Conservation (phyloP, 495 filamentous ascomycete genomes). For the Poronia punctata region DNA sequence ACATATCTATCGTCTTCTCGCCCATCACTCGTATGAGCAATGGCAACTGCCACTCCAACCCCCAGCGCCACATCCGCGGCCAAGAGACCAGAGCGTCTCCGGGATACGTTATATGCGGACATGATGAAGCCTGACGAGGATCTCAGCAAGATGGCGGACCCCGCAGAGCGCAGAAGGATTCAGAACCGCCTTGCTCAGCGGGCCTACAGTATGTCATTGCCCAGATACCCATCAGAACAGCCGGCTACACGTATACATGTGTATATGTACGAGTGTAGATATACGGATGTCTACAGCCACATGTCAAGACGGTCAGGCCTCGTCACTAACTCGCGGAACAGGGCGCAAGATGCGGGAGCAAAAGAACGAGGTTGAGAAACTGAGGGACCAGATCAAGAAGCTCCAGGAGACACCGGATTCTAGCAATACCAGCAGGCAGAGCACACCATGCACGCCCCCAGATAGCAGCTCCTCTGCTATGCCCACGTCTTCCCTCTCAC, state of each 20-base stretch:
- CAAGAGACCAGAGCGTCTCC: slow-evolving; percentile 11
- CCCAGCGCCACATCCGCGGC: background rate
- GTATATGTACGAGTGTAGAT: too few species aligned
- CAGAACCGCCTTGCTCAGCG: slow-evolving; percentile 81
- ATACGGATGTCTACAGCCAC: too few species aligned
- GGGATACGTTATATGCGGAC: slow-evolving; percentile 13
- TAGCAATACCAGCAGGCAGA: slow-evolving; percentile 8
- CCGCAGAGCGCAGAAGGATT: slow-evolving; percentile 71
- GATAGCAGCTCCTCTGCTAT: slow-evolving; percentile 7
- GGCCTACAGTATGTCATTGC: slow-evolving; percentile 81
- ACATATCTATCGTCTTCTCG: slow-evolving; percentile 3
- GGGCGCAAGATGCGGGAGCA: slow-evolving; percentile 15
- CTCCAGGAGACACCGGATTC: slow-evolving; percentile 11
- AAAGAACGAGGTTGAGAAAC: slow-evolving; percentile 14
- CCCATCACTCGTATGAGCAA: slow-evolving; percentile 6
- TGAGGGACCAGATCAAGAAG: slow-evolving; percentile 14
- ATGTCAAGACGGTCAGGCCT: too few species aligned
- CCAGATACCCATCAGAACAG: too few species aligned
- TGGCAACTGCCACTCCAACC: slow-evolving; percentile 9
- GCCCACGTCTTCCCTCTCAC: slow-evolving; percentile 4
- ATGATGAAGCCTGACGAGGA: slow-evolving; percentile 68
- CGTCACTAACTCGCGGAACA: slow-evolving; percentile 1
- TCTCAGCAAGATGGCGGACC: slow-evolving; percentile 85
- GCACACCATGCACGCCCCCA: slow-evolving; percentile 10
- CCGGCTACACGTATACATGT: too few species aligned